A percentile compares a stretch with the other conserved stretches of the same genome.
phyloP scores from a whole-genome alignment of 306 rosid species.

The Corylus americana region DNA sequence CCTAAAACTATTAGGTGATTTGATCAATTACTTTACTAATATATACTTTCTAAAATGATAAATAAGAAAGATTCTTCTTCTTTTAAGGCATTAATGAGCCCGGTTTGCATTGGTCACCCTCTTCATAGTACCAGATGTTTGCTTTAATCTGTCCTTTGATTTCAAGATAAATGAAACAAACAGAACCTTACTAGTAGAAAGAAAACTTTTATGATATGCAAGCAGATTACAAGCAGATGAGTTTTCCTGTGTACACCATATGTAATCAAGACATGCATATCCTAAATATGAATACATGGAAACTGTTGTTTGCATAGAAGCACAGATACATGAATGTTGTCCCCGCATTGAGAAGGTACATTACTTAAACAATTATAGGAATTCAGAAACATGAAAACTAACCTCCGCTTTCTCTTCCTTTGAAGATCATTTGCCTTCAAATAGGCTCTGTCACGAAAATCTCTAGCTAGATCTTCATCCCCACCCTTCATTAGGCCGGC shows the following conservation, averaged over 20 bases:
- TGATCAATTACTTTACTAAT: not conserved
- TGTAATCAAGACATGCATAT: not conserved
- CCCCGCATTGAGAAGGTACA: not conserved
- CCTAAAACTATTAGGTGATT: not conserved
- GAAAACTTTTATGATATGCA: constrained; percentile 1
- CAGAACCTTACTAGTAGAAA: not conserved
- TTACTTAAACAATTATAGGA: not conserved
- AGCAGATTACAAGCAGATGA: not conserved
- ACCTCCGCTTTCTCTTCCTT: constrained; percentile 78
- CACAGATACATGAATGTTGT: not conserved
- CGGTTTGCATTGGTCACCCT: not conserved
- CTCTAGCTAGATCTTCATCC: constrained; percentile 84
- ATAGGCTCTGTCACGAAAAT: constrained; percentile 85
- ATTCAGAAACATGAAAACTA: constrained; percentile 5
- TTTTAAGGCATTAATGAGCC: not conserved
- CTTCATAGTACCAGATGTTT: not conserved
- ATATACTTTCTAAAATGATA: not conserved
- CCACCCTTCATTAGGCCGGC: constrained; percentile 99
- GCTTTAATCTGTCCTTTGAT: not conserved
- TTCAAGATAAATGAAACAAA: not conserved
- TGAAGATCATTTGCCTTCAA: constrained; percentile 58
- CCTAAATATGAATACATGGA: not conserved
- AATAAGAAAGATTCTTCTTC: not conserved
- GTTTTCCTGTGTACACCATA: not conserved
- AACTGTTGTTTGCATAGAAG: not conserved